These are phyloP conservation scores for Rhodotorula glutinis DNA, from an alignment of 1,284 basidiomycete species.

Conservation along the genomic window DNA sequence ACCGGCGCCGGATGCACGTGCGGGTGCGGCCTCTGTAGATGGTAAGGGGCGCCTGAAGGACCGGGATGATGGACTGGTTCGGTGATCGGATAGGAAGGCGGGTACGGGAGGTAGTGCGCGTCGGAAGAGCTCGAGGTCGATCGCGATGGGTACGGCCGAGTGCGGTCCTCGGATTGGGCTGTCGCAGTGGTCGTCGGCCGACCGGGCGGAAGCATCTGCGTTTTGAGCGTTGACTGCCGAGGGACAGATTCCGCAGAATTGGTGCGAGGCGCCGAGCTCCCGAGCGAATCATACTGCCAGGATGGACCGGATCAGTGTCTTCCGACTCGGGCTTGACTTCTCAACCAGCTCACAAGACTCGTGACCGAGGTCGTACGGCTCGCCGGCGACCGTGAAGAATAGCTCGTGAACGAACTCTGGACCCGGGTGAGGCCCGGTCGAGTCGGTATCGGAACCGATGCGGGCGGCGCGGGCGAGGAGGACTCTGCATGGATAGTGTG, in stretches of 20 bases:
- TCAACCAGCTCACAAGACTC: constrained; percentile 1
- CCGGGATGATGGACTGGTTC: background rate
- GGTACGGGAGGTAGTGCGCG: background rate
- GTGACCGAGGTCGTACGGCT: constrained; percentile 10
- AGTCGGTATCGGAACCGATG: background rate
- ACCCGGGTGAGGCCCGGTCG: background rate
- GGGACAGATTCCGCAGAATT: background rate
- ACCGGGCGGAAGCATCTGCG: constrained; percentile 2
- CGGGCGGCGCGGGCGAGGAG: background rate
- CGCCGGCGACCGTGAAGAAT: constrained; percentile 2
- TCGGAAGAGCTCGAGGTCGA: constrained; percentile 1
- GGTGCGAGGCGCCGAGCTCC: constrained; percentile 4
- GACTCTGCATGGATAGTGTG: background rate
- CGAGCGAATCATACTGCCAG: constrained; percentile 4
- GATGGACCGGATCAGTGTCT: background rate
- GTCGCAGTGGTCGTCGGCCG: background rate
- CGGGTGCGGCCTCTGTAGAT: background rate
- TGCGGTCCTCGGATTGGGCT: background rate
- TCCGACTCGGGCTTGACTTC: background rate
- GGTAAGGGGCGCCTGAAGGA: background rate
- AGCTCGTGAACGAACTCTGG: constrained; percentile 8
- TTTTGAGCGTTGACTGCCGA: background rate
- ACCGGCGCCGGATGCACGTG: background rate
- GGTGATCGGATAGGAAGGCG: background rate
- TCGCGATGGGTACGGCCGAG: background rate